Conservation (phyloP, 2,329 filamentous ascomycete species). For the Eutypa lata region DNA sequence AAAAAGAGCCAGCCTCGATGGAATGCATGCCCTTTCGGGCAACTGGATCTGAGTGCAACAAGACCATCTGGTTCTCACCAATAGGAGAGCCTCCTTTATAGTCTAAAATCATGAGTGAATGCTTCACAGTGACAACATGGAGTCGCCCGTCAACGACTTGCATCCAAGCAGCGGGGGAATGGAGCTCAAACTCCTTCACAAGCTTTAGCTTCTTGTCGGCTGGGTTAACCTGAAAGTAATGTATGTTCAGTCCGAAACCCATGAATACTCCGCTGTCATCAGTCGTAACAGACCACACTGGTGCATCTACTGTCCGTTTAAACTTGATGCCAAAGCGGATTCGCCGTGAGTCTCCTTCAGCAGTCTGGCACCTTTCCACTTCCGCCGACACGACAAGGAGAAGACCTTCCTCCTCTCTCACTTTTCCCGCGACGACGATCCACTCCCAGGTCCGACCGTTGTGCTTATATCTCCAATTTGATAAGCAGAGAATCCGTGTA, state of each 20-base stretch:
- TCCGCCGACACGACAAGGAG: constrained; percentile 55
- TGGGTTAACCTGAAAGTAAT: constrained; percentile 54
- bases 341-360: constrained; percentile 23
- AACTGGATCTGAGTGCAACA: constrained; percentile 45
- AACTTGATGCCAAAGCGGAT: constrained; percentile 55
- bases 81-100: constrained; percentile 37
- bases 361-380: constrained; percentile 11
- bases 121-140: constrained; percentile 48
- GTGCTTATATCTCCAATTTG: constrained; percentile 61
- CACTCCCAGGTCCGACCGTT: constrained; percentile 59
- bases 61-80: constrained; percentile 31
- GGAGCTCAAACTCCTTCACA: constrained; percentile 44
- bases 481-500: constrained; percentile 58
- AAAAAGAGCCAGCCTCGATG: constrained; percentile 37
- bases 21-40: constrained; percentile 43
- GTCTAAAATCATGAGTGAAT: constrained; percentile 57
- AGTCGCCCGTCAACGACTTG: constrained; percentile 45
- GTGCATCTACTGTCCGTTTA: constrained; percentile 40
- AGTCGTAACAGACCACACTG: constrained; percentile 55
- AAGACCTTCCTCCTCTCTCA: constrained; percentile 38
- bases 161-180: constrained; percentile 51
- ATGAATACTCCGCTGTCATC: constrained; percentile 55
- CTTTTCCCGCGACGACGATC: constrained; percentile 55
- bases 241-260: constrained; percentile 50
- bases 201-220: constrained; percentile 48